Evolutionary conservation across 805 yeast species (phyloP), one percentile per base, ranked within the genome.

Genomic region (Teunomyces barrocoloradensis): DNA sequence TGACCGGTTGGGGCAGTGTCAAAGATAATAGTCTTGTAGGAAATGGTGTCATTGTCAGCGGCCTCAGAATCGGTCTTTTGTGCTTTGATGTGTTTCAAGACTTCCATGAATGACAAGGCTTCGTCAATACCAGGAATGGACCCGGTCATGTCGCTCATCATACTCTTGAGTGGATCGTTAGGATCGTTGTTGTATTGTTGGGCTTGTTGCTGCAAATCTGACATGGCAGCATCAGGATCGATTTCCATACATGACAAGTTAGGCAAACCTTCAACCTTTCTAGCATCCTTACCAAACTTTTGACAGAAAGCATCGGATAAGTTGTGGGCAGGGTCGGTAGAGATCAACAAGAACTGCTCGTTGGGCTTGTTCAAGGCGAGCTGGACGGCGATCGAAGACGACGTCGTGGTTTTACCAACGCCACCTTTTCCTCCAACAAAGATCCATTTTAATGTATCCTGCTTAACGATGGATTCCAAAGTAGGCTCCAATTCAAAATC

Each of bases 1-100:
- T 94, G 99, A 32, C 99, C 99, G 0, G 99, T 94, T 58, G 99
- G 99, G 0, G 99, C 99, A n/a, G 99, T 94, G 68, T 94, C 99
- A 61, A 94, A 94, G 55, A 94, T 89, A 54, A 94, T 91, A 6
- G 96, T 89, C 56, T 87, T 89, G 65, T 87, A 94, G 27, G 65
- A 51, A 11, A 61, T 44, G 41, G 55, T 47, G 21, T 44, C 45
- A 6, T 50, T 53, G 41, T 76, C 76, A 1, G 45, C 29, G 23
- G 29, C 48, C 11, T 53, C 64, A 25, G 54, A 53, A 27, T 54
- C 63, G 27, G 49, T 51, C 53, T 75, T 74, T 70, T 87, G 94
- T 55, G 80, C 82, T 69, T 90, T 91, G 68, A 94, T 91, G 64
- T 94, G 98, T 66, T 94, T 94, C 78, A 94, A 81, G 29, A 94